Evolutionary conservation across 257 asterid genomes (phyloP).

Genomic region (Datura wrightii): DNA sequence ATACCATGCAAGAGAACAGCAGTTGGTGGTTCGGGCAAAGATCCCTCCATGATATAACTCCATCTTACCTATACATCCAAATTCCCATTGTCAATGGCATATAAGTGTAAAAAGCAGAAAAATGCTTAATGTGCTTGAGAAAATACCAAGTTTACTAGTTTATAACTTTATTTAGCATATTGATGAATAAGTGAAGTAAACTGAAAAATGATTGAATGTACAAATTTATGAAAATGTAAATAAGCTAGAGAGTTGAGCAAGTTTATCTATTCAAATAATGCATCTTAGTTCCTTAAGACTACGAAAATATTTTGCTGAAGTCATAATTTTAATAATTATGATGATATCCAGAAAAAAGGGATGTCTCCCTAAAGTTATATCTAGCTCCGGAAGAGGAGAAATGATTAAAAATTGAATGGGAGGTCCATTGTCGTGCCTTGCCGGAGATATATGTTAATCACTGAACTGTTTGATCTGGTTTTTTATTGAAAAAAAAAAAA

Average conservation of each 20-base stretch:
- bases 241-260: neutral
- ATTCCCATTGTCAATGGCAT: constrained; percentile 32
- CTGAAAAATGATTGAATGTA: neutral
- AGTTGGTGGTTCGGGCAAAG: constrained; percentile 90
- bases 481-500: neutral
- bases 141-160: neutral
- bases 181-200: neutral
- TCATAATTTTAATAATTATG: neutral
- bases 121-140: neutral
- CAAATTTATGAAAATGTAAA: neutral
- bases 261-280: neutral
- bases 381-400: neutral
- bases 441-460: neutral
- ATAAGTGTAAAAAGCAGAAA: neutral
- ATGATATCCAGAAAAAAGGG: neutral
- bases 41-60: constrained; percentile 81
- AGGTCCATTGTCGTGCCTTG: neutral
- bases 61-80: constrained; percentile 75
- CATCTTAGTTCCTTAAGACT: neutral
- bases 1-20: constrained; percentile 98
- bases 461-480: neutral
- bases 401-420: neutral
- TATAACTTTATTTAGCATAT: neutral
- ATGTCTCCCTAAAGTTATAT: neutral
- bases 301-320: neutral